These are phyloP conservation scores for Leptographium wingfieldii DNA, from an alignment of 2,329 filamentous ascomycete genomes.

Conservation along the genomic window DNA sequence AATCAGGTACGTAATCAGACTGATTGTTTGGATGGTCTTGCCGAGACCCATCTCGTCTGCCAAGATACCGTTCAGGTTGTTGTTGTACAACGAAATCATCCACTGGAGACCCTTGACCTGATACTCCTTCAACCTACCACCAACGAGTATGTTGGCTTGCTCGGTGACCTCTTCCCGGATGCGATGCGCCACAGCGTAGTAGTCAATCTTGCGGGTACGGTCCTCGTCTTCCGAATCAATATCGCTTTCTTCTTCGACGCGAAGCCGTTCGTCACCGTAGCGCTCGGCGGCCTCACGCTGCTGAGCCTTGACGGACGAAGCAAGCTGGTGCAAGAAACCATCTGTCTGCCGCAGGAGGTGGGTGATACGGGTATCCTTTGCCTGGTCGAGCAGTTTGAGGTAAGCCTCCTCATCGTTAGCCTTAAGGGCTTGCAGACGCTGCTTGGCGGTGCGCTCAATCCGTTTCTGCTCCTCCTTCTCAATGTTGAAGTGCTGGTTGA, in stretches of 20 bases:
- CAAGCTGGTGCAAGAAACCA: constrained; percentile 91
- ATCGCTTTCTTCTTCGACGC: constrained; percentile 50
- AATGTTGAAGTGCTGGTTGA: constrained; percentile 82
- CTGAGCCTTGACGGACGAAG: constrained; percentile 86
- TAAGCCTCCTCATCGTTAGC: constrained; percentile 99
- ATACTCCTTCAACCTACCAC: constrained; percentile 91
- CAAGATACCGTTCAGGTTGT: constrained; percentile 97
- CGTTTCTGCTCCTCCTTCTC: constrained; percentile 99
- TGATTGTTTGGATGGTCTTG: constrained; percentile 98
- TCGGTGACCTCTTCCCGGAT: constrained; percentile 81
- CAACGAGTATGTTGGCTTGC: constrained; percentile 78
- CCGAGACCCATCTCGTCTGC: constrained; percentile 99
- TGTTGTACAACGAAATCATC: constrained; percentile 99
- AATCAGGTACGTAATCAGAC: constrained; percentile 91
- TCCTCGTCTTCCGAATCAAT: constrained; percentile 58
- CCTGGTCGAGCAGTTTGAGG: constrained; percentile 91
- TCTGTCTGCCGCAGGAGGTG: constrained; percentile 95
- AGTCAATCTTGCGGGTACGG: constrained; percentile 76
- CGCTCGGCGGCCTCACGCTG: constrained; percentile 71
- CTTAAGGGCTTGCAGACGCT: constrained; percentile 97
- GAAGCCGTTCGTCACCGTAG: constrained; percentile 53
- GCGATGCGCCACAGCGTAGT: constrained; percentile 95
- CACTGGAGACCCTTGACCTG: constrained; percentile 97
- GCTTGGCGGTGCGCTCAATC: constrained; percentile 93
- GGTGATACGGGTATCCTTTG: constrained; percentile 98